Conservation (phyloP, 805 yeast genomes). For the Vanderwaltozyma tropicalis region DNA sequence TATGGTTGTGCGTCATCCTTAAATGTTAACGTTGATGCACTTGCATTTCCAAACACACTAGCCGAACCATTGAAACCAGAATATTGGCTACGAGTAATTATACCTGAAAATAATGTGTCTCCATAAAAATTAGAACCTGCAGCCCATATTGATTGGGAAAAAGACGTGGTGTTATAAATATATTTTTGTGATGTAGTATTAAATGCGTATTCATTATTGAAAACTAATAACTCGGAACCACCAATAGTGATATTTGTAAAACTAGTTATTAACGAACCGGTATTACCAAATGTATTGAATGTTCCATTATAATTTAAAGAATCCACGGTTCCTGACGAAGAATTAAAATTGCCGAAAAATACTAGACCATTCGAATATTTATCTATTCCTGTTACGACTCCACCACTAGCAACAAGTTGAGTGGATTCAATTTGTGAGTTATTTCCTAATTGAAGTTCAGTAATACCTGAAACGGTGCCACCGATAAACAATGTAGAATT, state of each 20-base stretch:
- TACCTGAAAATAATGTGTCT: slow-evolving; percentile 30
- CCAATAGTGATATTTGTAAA: slow-evolving; percentile 15
- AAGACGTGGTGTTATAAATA: slow-evolving; percentile 16
- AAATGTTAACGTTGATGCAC: not conserved
- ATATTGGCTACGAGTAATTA: slow-evolving; percentile 10
- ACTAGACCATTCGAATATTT: slow-evolving; percentile 30
- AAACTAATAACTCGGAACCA: slow-evolving; percentile 14
- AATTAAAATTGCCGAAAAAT: slow-evolving; percentile 15
- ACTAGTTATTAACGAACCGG: slow-evolving; percentile 2
- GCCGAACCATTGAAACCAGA: slow-evolving; percentile 14
- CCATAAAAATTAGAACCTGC: slow-evolving; percentile 23
- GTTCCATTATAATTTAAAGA: slow-evolving; percentile 18
- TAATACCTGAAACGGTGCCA: slow-evolving; percentile 31
- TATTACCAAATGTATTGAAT: slow-evolving; percentile 7
- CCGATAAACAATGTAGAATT: slow-evolving; percentile 45
- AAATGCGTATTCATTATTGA: slow-evolving; percentile 21
- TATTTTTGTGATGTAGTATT: slow-evolving; percentile 19
- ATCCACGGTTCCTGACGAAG: slow-evolving; percentile 6
- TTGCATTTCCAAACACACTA: slow-evolving; percentile 10
- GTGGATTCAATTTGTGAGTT: slow-evolving; percentile 11
- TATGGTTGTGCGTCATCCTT: slow-evolving; percentile 10
- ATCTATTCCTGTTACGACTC: slow-evolving; percentile 11
- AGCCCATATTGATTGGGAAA: slow-evolving; percentile 17
- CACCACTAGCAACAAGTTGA: slow-evolving; percentile 8
- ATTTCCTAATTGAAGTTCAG: slow-evolving; percentile 23